Base-by-base conservation (phyloP, 495 filamentous ascomycete species). In the Trichocladium uniseriatum region DNA sequence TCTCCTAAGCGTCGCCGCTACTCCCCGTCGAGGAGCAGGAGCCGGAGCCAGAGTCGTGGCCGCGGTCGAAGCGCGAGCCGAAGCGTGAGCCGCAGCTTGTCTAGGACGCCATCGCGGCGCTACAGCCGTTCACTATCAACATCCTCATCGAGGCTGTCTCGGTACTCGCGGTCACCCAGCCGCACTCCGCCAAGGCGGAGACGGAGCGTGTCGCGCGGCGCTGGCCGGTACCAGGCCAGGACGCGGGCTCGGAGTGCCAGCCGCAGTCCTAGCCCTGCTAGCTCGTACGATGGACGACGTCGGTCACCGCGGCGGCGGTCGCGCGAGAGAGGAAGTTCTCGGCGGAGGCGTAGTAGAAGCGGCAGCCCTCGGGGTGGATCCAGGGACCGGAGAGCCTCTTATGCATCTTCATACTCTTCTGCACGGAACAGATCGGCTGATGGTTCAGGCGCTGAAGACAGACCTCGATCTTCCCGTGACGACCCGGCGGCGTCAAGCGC, bases 381-480 rank as follows among this genome's bases (percentile, higher is more conserved):
- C 43, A 42, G 43, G 43, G 43, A 38, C 31, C 49, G 54, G 28
- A 56, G 53, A 43, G 37, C 32, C n/a, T 59, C 73, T 52, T 73
- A 74, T 52, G 69, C 70, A 59, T 77, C 78, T 65, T 69, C 68
- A 57, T 64, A 69, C 53, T 68, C 76, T 64, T 58, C 74, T 67
- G 54, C 64, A 63, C 68, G 58, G 65, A 59, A 63, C 68, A 72
- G 59, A 67, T 67, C 65, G 57, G 77, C 81, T 85, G 82, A 85
- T 81, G 70, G 70, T 74, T 73, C 69, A 62, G 73, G 67, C 68
- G 71, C 72, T 71, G 73, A 76, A 72, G 64, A 72, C 61, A 77
- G 67, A 71, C 63, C 66, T 46, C 64, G 48, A 63, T 59, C 59
- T 45, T 43, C 64, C 57, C 58, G 52, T 50, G 56, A 60, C 53